Percentiles rank a stretch among this genome's conserved stretches.
Conservation (phyloP, 495 filamentous ascomycete species). For the Tuber umbilicatum region DNA sequence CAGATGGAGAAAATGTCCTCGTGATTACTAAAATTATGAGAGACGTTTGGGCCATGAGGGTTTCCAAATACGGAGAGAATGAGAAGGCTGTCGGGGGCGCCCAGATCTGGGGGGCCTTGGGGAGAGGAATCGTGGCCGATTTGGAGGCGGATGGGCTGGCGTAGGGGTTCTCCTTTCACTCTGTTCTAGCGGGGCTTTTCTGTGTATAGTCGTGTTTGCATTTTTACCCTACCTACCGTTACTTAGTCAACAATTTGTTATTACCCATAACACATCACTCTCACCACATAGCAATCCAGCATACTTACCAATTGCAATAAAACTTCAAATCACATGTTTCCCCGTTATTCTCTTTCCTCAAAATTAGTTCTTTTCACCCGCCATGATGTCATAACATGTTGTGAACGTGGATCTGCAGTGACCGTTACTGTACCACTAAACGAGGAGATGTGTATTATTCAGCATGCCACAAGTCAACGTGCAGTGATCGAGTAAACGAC, state of each 20-base stretch:
- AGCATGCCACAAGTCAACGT: not conserved
- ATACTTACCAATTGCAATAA: not conserved
- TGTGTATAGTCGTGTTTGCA: not conserved
- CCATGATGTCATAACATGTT: not conserved
- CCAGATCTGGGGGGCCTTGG: slow-evolving; percentile 21
- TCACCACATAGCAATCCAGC: not conserved
- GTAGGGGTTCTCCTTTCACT: not conserved
- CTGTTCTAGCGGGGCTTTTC: not conserved
- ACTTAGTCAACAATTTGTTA: not conserved
- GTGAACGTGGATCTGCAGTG: not conserved
- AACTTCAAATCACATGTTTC: not conserved
- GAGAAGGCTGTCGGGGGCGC: slow-evolving; percentile 23
- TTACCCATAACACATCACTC: not conserved
- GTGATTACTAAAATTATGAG: slow-evolving; percentile 25
- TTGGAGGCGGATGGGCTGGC: slow-evolving; percentile 28
- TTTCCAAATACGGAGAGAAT: slow-evolving; percentile 30
- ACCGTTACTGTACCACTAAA: too few relatives aligned
- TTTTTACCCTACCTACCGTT: not conserved
- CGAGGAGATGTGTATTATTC: not conserved
- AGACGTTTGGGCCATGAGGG: slow-evolving; percentile 30
- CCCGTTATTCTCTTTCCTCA: not conserved
- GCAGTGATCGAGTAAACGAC: too few relatives aligned
- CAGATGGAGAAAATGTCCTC: slow-evolving; percentile 14
- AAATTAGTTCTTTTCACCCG: not conserved
- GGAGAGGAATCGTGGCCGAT: slow-evolving; percentile 20